Conservation (phyloP, 2,329 filamentous ascomycete species). For the Beauveria asiatica region DNA sequence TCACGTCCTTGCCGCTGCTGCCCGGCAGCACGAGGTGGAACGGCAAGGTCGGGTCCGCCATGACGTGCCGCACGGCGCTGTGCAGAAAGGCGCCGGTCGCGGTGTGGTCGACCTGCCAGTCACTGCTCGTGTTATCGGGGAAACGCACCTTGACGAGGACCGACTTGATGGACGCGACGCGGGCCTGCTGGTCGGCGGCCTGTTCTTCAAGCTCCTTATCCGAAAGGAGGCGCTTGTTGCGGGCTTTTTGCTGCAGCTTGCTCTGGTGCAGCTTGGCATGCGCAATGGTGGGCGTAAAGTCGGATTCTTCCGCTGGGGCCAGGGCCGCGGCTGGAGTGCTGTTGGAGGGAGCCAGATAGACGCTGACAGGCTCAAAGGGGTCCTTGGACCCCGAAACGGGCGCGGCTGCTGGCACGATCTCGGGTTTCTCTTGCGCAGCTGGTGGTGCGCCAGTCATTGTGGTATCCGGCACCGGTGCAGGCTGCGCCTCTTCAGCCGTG, state of each 20-base stretch:
- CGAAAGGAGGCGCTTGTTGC: conserved; percentile 71
- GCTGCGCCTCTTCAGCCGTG: conserved; percentile 4
- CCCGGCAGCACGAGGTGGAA: conserved; percentile 66
- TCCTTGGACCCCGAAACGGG: conserved; percentile 16
- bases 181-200: conserved; percentile 56
- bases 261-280: conserved; percentile 70
- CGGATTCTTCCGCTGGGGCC: conserved; percentile 57
- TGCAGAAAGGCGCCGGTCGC: conserved; percentile 69
- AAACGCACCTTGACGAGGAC: conserved; percentile 76
- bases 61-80: conserved; percentile 61
- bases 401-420: conserved; percentile 1
- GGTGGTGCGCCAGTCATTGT: background rate
- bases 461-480: background rate
- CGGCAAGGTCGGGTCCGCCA: conserved; percentile 53
- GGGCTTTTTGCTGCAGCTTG: conserved; percentile 49
- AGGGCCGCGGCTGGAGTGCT: conserved; percentile 68
- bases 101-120: conserved; percentile 58
- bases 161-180: conserved; percentile 55
- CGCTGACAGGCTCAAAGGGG: conserved; percentile 46
- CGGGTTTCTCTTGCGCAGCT: background rate
- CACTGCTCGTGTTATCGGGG: conserved; percentile 73
- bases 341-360: conserved; percentile 72
- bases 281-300: conserved; percentile 67
- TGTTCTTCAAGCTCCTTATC: conserved; percentile 72
- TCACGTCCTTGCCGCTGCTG: conserved; percentile 32